phyloP scores from a whole-genome alignment of 106 monocot species.

The Amphibolis antarctica region DNA sequence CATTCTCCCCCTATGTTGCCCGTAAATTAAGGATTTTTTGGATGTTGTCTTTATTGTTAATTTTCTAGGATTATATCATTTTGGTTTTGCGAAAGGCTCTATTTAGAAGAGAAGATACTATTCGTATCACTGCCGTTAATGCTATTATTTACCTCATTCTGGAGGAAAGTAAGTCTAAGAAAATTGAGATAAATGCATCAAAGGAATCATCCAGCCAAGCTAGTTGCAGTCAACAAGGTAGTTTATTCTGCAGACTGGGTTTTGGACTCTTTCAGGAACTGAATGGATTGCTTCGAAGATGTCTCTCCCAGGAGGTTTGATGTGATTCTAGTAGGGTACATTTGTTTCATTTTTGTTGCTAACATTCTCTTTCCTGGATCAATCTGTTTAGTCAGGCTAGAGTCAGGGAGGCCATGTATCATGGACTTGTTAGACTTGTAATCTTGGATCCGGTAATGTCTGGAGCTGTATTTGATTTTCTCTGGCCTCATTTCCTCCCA shows the following conservation, averaged over 20 bases:
- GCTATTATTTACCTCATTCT: conserved; percentile 58
- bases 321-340: neutral
- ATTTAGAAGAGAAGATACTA: conserved; percentile 70
- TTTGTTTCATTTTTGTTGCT: conserved; percentile 1
- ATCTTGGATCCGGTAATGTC: conserved; percentile 45
- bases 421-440: conserved; percentile 64
- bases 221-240: conserved; percentile 84
- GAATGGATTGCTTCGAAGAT: conserved; percentile 70
- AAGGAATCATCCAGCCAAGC: conserved; percentile 93
- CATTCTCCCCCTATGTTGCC: neutral
- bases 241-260: conserved; percentile 14
- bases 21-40: neutral
- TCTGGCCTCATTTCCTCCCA: conserved; percentile 80
- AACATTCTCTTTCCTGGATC: conserved; percentile 7
- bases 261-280: conserved; percentile 65
- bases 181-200: conserved; percentile 30
- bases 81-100: conserved; percentile 81
- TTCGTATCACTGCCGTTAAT: conserved; percentile 60
- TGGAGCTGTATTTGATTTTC: conserved; percentile 53
- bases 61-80: conserved; percentile 69
- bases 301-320: conserved; percentile 71
- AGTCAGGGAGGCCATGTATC: conserved; percentile 57
- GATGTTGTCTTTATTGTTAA: neutral
- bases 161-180: conserved; percentile 36
- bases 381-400: conserved; percentile 39